Base-by-base conservation (phyloP, 1,139 yeast genomes). In the Scheffersomyces titani region DNA sequence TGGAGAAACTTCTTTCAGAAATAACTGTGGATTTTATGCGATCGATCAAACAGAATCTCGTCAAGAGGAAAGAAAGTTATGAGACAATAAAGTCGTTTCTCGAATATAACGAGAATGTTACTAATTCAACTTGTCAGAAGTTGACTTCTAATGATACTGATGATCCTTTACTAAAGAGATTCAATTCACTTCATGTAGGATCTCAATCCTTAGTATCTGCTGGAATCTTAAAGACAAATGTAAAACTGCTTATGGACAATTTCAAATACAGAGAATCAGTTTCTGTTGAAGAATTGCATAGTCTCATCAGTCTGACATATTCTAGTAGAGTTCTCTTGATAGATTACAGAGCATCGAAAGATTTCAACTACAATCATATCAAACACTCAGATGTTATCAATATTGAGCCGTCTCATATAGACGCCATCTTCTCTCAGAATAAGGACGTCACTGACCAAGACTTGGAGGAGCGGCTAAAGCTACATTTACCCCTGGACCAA, bases 311-410 rank as follows among this genome's bases (percentile, higher is more conserved):
- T 3, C 22, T 51, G n/a, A 19, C 47, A 9, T n/a, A n/a, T 19
- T 16, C 16, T 19, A 22, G 55, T 9, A 64, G 65, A 6, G 61
- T 85, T 16, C 73, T 90, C 48, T 61, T 90, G 22, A 78, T 92
- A 21, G 98, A 92, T 67, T 80, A 86, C 50, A 77, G 97, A 59
- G 77, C 86, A 16, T 74, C 87, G 50, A 77, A 77, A 22, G 87
- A 83, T 49, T 90, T 81, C 69, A 80, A 83, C 51, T 77, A 76
- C 53, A 81, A 83, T 47, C 97, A 89, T 67, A 84, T 92, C 44
- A 78, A 80, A 20, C 73, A 80, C 45, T 69, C 74, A 1, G 82
- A 87, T 52, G 70, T 88, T 7, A 81, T 90, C 19, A 89, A 92
- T 67, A 82, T 92, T 16, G 96, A 90, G 56, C 97, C 97, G 0